These are phyloP conservation scores for Penicillium occitanis DNA, from an alignment of 2,329 filamentous ascomycete genomes.

Conservation along the genomic window DNA sequence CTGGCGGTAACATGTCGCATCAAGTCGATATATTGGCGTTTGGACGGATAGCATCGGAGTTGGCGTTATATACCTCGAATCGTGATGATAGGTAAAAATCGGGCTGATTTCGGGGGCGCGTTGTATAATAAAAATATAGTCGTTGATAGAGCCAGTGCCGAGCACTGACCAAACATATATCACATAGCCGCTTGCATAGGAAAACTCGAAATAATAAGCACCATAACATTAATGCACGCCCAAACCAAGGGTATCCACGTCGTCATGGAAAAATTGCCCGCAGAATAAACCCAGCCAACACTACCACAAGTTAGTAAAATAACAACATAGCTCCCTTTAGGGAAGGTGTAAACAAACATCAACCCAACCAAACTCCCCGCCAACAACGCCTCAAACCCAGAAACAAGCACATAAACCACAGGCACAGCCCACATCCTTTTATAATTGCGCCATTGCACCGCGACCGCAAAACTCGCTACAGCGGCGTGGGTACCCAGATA, in stretches of 20 bases:
- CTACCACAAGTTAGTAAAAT: constrained; percentile 43
- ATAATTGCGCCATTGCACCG: constrained; percentile 61
- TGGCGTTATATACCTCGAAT: constrained; percentile 14
- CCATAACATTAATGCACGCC: constrained; percentile 78
- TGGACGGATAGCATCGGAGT: constrained; percentile 12
- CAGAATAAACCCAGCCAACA: constrained; percentile 74
- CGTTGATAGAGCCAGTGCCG: background rate
- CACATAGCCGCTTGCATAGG: constrained; percentile 87
- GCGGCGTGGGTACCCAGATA: constrained; percentile 73
- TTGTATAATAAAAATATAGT: background rate
- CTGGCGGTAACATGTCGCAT: constrained; percentile 15
- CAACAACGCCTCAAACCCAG: constrained; percentile 72
- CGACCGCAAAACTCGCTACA: constrained; percentile 68
- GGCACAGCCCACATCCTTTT: constrained; percentile 67
- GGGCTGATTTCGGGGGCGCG: background rate
- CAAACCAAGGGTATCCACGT: constrained; percentile 92
- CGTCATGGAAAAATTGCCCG: constrained; percentile 85
- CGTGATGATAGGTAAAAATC: background rate
- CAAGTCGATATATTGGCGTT: constrained; percentile 3
- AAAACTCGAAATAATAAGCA: constrained; percentile 83
- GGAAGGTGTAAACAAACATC: constrained; percentile 57
- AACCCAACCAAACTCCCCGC: constrained; percentile 79
- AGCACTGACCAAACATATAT: background rate
- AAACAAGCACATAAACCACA: constrained; percentile 67
- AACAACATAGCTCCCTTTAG: background rate